Base-by-base conservation (phyloP, 2,329 filamentous ascomycete genomes). In the Dothideomycetidae sp. region DNA sequence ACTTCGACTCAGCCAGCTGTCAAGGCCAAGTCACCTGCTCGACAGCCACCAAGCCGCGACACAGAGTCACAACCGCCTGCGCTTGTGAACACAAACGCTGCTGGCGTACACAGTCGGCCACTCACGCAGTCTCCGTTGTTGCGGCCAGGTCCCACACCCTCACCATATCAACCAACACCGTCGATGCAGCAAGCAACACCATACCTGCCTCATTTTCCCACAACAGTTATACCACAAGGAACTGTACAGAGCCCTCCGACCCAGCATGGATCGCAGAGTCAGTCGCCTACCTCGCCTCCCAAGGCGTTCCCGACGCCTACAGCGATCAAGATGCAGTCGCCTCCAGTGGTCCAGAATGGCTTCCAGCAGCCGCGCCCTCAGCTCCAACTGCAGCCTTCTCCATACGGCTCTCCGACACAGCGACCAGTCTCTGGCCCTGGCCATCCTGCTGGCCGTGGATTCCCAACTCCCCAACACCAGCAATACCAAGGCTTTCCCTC, bases 301-400 rank as follows among this genome's bases (percentile, higher is more conserved):
- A 56, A 54, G 23, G 55, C 61, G 29, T 44, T 58, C 13, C 54
- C 57, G 29, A 53, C 54, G 5, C 53, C 55, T 29, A 48, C 57
- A 18, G 56, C 51, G 5, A 55, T 59, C 45, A 55, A 50, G 30
- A 29, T 53, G 16, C 46, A 46, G 14, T 47, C 50, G 18, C 43
- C 46, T n/a, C 44, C 46, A 12, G 39, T 37, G 14, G 33, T 46
- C 28, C 42, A 44, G 5, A 42, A 39, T 26, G 42, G 41, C 9
- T 33, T 33, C 13, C 48, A 31, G 39, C 48, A 41, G 16, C 45
- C 50, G 4, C 53, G 49, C 19, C 54, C 50, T 26, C 49, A 52
- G 33, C 48, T 52, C 13, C 44, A 48, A 14, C 50, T 50, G 32
- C 54, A 53, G 29, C 50, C 51, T 13, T 50, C 52, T n/a, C 53